Base-by-base conservation (phyloP, 768 basidiomycete species). In the Suillus variegatus region DNA sequence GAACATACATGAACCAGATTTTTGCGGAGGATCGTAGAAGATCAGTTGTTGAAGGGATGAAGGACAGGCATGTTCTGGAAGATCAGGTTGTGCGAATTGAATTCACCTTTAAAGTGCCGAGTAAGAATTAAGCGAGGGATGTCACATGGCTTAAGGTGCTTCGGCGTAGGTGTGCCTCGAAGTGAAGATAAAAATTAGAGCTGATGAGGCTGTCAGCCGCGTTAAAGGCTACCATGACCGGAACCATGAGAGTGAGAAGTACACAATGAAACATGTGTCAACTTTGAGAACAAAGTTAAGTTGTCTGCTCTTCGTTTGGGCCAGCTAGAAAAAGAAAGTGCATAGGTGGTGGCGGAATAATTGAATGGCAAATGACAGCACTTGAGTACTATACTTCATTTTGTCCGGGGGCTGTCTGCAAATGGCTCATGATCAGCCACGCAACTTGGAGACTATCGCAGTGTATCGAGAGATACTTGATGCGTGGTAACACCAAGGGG, bases 401-500 rank as follows among this genome's bases (percentile, higher is more conserved):
- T 36, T 56, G 35, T 20, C 65, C 41, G 32, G 60, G 46, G 20
- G 18, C 49, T 20, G 65, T 41, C 9, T 63, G 38, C 3, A 68
- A 12, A 40, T 28, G 22, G 6, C 20, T 12, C 38, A 58, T 58
- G 20, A 63, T 22, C 14, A 54, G 28, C 47, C n/a, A 57, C 3
- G 46, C 40, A 10, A 54, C 32, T 18, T 56, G 47, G 10, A 36
- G 22, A 35, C 40, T 22, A 47, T 68, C 57, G 28, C 52, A 55
- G 41, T 14, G n/a, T 16, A 68, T 32, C 2, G 62, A 56, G 20
- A 68, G 65, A 28, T 58, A 58, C 28, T 38, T 66, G 41, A 66
- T 22, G 10, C 61, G 62, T 20, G 41, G 52, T 16, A 51, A 56
- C 54, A 63, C 61, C 14, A 4, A 14, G 4, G 38, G 5, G 55